Conservation (phyloP, 2,329 filamentous ascomycete species). For the Penicillium digitatum region DNA sequence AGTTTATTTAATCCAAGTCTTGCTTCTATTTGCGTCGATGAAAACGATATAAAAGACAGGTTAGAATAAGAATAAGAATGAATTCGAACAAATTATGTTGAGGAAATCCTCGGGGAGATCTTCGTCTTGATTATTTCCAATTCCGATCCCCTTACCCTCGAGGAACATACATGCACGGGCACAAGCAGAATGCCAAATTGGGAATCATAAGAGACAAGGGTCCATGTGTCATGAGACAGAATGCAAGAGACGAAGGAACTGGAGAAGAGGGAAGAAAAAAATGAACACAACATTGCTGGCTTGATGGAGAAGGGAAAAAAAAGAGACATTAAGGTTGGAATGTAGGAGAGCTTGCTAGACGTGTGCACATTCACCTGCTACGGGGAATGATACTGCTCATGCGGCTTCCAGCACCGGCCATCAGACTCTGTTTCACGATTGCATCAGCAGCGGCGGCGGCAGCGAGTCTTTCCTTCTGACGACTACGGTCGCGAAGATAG, state of each 20-base stretch:
- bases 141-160: background rate
- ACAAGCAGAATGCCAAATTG: conserved; percentile 12
- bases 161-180: background rate
- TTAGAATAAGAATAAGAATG: background rate
- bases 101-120: background rate
- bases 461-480: conserved; percentile 89
- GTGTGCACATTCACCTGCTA: conserved; percentile 20
- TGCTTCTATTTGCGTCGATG: background rate
- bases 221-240: background rate
- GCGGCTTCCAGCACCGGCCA: conserved; percentile 52
- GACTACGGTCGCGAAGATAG: conserved; percentile 84
- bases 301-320: conserved; percentile 1
- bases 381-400: conserved; percentile 47
- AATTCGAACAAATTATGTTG: background rate
- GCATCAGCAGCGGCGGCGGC: conserved; percentile 86
- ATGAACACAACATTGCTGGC: background rate
- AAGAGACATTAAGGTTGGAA: background rate
- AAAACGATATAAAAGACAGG: background rate
- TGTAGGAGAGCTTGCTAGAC: conserved; percentile 2
- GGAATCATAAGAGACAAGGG: conserved; percentile 13
- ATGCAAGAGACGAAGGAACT: conserved; percentile 4
- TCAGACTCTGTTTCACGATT: conserved; percentile 89
- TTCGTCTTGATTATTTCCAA: background rate
- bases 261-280: background rate
- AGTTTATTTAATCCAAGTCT: background rate